Evolutionary conservation across 768 basidiomycete genomes (phyloP).

Genomic region (Tylopilus plumbeoviolaceoides): DNA sequence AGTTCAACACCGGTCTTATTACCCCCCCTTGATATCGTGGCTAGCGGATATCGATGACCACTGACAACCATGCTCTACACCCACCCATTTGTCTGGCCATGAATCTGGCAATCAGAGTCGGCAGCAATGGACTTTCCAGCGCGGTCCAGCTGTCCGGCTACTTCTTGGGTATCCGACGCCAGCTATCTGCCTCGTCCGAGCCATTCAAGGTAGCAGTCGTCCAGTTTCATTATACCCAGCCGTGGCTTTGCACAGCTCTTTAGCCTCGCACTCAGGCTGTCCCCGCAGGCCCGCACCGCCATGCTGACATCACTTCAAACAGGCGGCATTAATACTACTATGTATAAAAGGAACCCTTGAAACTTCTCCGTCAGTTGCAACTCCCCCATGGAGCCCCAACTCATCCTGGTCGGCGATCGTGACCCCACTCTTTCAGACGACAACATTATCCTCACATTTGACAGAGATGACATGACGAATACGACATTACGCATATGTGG

Average conservation of each 20-base stretch:
- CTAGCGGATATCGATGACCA: no score
- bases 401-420: constrained; percentile 12
- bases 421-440: background rate
- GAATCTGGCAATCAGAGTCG: no score
- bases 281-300: background rate
- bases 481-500: constrained; percentile 5
- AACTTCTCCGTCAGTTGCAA: background rate
- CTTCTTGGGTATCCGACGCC: no score
- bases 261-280: background rate
- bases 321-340: no score
- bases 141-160: no score
- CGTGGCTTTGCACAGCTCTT: background rate
- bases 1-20: background rate
- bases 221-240: background rate
- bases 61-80: background rate
- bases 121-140: no score
- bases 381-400: constrained; percentile 13
- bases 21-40: background rate
- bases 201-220: background rate
- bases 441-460: constrained; percentile 6
- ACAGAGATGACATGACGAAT: constrained; percentile 11
- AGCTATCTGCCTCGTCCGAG: no score
- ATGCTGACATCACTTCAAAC: no score
- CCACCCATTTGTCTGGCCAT: no score
- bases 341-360: no score